These are phyloP conservation scores for Mucor velutinosus DNA, from an alignment of 371 early-diverging fungal genomes.

Conservation along the genomic window DNA sequence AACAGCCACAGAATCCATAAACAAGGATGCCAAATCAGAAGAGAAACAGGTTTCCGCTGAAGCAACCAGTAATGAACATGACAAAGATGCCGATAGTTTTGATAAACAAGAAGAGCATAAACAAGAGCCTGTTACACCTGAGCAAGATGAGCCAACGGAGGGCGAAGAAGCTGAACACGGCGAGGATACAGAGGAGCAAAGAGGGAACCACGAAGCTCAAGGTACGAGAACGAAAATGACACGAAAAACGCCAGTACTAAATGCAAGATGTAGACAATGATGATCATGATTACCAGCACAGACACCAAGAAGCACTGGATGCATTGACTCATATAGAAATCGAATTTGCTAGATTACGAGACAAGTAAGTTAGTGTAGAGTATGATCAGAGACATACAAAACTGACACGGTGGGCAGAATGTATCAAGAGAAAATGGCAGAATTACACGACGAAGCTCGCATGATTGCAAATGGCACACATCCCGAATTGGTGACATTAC, in stretches of 20 bases:
- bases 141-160: neutral
- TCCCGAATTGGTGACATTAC: slow-evolving; percentile 57
- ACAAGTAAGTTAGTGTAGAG: slow-evolving; percentile 1
- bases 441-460: slow-evolving; percentile 58
- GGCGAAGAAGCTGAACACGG: neutral
- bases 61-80: neutral
- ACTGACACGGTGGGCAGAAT: slow-evolving; percentile 37
- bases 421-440: slow-evolving; percentile 63
- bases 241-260: neutral
- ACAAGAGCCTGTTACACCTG: neutral
- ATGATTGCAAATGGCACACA: slow-evolving; percentile 66
- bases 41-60: neutral
- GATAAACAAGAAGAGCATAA: neutral
- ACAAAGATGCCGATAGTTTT: neutral
- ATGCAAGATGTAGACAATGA: slow-evolving; percentile 12
- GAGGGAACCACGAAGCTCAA: neutral
- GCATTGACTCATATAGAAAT: slow-evolving; percentile 56
- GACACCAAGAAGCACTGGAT: slow-evolving; percentile 51
- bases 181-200: slow-evolving; percentile 15
- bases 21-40: neutral
- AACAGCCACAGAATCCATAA: neutral
- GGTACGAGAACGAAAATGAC: slow-evolving; percentile 2
- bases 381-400: neutral
- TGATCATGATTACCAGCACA: slow-evolving; percentile 33
- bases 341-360: slow-evolving; percentile 54